Conservation (phyloP, 768 basidiomycete species). For the Calvatia gigantea region DNA sequence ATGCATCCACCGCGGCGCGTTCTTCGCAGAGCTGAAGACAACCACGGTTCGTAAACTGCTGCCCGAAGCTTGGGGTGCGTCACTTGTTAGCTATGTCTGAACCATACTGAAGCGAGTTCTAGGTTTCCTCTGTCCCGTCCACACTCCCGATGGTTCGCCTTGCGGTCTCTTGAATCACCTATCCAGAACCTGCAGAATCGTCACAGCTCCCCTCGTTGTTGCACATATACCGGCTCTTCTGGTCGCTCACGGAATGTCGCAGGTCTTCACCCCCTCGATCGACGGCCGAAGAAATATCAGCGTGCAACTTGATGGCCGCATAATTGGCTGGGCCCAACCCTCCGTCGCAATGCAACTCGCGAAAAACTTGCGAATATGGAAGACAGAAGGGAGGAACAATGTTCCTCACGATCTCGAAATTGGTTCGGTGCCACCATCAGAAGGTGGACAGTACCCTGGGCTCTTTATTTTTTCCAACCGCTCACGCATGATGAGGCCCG, state of each 20-base stretch:
- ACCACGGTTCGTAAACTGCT: conserved; percentile 95
- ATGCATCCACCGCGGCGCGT: conserved; percentile 97
- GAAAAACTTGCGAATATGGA: conserved; percentile 86
- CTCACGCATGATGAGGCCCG: conserved; percentile 97
- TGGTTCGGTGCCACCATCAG: conserved; percentile 82
- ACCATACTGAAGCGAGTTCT: background rate
- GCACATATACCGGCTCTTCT: conserved; percentile 81
- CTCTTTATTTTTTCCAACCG: conserved; percentile 86
- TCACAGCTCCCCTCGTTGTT: conserved; percentile 72
- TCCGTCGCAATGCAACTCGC: conserved; percentile 75
- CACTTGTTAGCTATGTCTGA: background rate
- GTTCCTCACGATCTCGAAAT: conserved; percentile 95
- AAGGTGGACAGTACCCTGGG: conserved; percentile 96
- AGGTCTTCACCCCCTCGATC: conserved; percentile 73
- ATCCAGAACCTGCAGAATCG: conserved; percentile 88
- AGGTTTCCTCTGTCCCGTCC: conserved; percentile 98
- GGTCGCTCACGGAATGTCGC: conserved; percentile 90
- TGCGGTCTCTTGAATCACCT: conserved; percentile 98
- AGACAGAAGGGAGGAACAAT: conserved; percentile 80
- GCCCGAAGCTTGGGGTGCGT: conserved; percentile 95
- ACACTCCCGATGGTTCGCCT: conserved; percentile 97
- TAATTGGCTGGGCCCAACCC: conserved; percentile 91
- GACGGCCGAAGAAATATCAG: conserved; percentile 81
- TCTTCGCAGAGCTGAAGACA: conserved; percentile 98
- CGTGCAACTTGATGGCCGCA: conserved; percentile 91